Base-by-base conservation (phyloP, 164 flowering plant genomes). In the Stephania yunnanensis region DNA sequence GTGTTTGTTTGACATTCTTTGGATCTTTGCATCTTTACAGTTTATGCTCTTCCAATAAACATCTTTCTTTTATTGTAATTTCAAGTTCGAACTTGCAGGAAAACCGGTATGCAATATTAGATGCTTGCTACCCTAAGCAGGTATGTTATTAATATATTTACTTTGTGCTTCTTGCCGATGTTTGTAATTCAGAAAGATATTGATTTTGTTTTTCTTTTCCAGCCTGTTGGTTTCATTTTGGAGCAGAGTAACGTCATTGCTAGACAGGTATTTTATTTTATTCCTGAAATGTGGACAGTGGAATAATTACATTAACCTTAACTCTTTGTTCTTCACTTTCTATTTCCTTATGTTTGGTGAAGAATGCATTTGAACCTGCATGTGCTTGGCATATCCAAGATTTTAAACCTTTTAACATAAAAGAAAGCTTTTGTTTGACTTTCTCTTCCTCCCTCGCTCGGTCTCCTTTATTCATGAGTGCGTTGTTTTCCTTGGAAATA, bases 141-240 rank as follows among this genome's bases (percentile, higher is more conserved):
- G 99, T 95, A 83, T 78, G 93, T 86, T 53, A 53, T 31, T 25
- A 46, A 22, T 71, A 44, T 67, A 42, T 53, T 19, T 19, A 29
- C 48, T 58, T 42, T 7, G 17, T 12, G 63, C 17, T 55, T 12
- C 11, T 55, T 11, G 63, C 63, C 4, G 5, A 55, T 48, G 61
- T 55, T 15, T 11, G 17, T 11, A 55, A 55, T 67, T 50, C 36
- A 22, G 22, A 29, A 46, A 53, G 17, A 74, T 52, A 69, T 6
- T 72, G 19, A 61, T 69, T 46, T 69, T 50, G 73, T 29, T 69
- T 73, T 70, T 52, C 68, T 72, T 66, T 78, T 85, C 71, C 89
- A 94, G 98, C 98, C 98, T 76, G 98, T 86, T 74, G 98, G 98
- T 82, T 87, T 85, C 71, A 92, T 94, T n/a, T 89, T 92, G 22